These are phyloP conservation scores for Annulohypoxylon nitens DNA, from an alignment of 495 filamentous ascomycete species.

Conservation along the genomic window DNA sequence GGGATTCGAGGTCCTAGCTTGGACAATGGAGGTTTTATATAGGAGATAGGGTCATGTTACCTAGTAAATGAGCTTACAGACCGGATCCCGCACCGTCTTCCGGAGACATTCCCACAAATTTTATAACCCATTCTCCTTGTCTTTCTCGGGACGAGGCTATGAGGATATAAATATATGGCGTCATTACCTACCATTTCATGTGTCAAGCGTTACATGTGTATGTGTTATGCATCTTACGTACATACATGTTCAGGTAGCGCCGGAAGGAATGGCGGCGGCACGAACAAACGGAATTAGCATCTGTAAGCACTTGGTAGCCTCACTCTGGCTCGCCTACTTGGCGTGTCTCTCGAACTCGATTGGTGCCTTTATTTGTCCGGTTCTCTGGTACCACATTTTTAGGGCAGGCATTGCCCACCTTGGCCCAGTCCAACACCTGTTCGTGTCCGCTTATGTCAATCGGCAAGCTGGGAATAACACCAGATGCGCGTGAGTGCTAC, in stretches of 20 bases:
- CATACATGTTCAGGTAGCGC: neutral
- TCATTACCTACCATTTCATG: neutral
- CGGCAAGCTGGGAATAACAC: neutral
- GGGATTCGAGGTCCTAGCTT: neutral
- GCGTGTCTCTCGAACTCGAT: neutral
- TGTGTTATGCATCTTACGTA: conserved; percentile 1
- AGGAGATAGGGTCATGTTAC: neutral
- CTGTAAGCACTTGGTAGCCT: conserved; percentile 7
- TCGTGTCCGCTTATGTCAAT: neutral
- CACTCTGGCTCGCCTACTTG: neutral
- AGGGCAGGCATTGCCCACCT: neutral
- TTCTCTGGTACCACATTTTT: conserved; percentile 3
- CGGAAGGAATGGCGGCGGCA: conserved; percentile 13
- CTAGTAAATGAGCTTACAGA: neutral
- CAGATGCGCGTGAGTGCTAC: neutral
- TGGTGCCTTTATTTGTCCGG: neutral
- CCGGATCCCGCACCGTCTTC: neutral
- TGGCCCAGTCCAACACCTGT: neutral
- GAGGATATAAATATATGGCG: neutral
- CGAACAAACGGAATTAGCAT: neutral
- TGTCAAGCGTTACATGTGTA: neutral
- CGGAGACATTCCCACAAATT: neutral
- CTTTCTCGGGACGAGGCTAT: conserved; percentile 2
- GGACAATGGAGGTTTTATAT: neutral
- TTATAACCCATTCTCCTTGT: neutral